Evolutionary conservation across 2,329 filamentous ascomycete species (phyloP).

Genomic region (Scytalidium sp.): DNA sequence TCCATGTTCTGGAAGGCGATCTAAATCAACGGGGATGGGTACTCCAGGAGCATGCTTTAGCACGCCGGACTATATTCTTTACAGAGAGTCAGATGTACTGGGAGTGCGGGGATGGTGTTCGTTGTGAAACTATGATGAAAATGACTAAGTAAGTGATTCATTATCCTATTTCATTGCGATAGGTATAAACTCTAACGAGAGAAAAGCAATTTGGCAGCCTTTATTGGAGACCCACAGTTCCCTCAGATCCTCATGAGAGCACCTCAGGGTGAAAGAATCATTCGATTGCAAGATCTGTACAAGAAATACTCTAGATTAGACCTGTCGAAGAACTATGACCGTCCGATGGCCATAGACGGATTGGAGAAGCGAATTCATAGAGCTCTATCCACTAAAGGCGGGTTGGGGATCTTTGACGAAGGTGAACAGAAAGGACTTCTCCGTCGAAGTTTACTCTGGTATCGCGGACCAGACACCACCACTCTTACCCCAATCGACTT

Average conservation of each 20-base stretch:
- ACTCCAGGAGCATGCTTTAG: constrained; percentile 35
- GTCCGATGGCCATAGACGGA: constrained; percentile 1
- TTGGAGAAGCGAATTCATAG: background rate
- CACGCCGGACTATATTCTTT: constrained; percentile 35
- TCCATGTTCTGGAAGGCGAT: constrained; percentile 26
- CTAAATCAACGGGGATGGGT: constrained; percentile 37
- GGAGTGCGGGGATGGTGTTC: constrained; percentile 34
- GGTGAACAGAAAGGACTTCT: no score
- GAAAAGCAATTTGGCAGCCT: constrained; percentile 19
- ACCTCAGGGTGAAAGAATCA: constrained; percentile 2
- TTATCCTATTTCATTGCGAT: background rate
- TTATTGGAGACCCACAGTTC: constrained; percentile 29
- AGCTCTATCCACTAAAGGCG: background rate
- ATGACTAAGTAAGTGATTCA: constrained; percentile 30
- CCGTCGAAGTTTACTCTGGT: constrained; percentile 5
- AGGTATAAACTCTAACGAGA: background rate
- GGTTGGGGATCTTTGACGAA: constrained; percentile 2
- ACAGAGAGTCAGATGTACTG: constrained; percentile 33
- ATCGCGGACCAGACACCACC: no score
- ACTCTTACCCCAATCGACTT: no score
- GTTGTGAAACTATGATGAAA: constrained; percentile 31
- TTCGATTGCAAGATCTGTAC: no score
- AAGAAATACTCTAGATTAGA: no score
- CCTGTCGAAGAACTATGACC: no score
- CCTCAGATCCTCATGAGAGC: constrained; percentile 1